Evolutionary conservation across 495 filamentous ascomycete species (phyloP).

Genomic region (Aspergillus ellipticus): DNA sequence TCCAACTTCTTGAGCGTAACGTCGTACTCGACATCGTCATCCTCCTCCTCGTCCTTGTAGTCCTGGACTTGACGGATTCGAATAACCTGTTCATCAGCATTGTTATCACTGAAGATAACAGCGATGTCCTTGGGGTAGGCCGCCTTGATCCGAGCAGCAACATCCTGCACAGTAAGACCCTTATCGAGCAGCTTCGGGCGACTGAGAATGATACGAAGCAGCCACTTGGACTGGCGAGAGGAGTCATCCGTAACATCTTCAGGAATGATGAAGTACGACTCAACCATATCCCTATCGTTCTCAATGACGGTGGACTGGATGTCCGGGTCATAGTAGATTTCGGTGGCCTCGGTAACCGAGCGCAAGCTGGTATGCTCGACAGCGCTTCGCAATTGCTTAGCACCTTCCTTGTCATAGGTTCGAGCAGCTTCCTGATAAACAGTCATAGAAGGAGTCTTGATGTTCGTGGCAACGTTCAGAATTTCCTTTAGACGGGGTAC

Average conservation of each 20-base stretch:
- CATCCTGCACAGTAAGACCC: conserved; percentile 84
- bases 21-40: conserved; percentile 81
- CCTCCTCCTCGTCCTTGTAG: conserved; percentile 70
- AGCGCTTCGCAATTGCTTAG: conserved; percentile 79
- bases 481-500: conserved; percentile 99
- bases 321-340: conserved; percentile 97
- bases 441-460: conserved; percentile 97
- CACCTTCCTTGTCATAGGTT: conserved; percentile 63
- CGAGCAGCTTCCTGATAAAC: conserved; percentile 70
- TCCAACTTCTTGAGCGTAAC: conserved; percentile 86
- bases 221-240: conserved; percentile 83
- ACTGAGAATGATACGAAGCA: conserved; percentile 90
- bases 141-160: conserved; percentile 83
- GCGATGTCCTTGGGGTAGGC: conserved; percentile 83
- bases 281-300: conserved; percentile 88
- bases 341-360: conserved; percentile 82
- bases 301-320: conserved; percentile 79
- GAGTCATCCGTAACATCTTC: conserved; percentile 71
- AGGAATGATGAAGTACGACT: conserved; percentile 94
- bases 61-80: conserved; percentile 80
- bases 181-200: conserved; percentile 94
- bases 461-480: conserved; percentile 92
- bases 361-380: conserved; percentile 96
- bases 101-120: conserved; percentile 96
- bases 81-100: conserved; percentile 91